These are phyloP conservation scores for Neurospora sp. DNA, from an alignment of 495 filamentous ascomycete species.

Conservation along the genomic window DNA sequence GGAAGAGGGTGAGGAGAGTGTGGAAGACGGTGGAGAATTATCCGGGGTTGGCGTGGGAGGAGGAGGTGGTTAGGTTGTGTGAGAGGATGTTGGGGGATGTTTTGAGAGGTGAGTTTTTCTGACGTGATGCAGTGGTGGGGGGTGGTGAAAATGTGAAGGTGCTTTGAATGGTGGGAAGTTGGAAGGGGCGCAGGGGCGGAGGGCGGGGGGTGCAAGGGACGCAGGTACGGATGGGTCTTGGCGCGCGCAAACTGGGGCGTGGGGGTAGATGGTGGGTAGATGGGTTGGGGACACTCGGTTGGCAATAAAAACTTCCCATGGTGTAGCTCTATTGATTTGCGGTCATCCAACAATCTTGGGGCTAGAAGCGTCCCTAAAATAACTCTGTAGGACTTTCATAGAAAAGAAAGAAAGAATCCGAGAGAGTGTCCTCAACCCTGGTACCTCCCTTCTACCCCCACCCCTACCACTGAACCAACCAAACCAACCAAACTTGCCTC, in stretches of 20 bases:
- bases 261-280: background rate
- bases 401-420: background rate
- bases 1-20: background rate
- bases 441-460: background rate
- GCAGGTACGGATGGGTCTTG: background rate
- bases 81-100: background rate
- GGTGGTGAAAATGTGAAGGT: background rate
- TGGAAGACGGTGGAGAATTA: background rate
- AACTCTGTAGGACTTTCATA: no score
- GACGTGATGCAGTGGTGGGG: no score
- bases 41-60: background rate
- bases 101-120: background rate
- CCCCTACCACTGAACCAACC: background rate
- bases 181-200: background rate
- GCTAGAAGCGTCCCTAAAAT: no score
- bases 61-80: background rate
- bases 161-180: background rate
- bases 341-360: no score
- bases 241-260: background rate
- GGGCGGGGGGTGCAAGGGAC: background rate
- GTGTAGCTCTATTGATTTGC: no score
- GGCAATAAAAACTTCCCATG: no score
- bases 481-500: background rate
- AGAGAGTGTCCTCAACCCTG: background rate
- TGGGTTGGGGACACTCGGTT: background rate